phyloP scores from a whole-genome alignment of 768 basidiomycete species.

The Cystobasidium tubakii region DNA sequence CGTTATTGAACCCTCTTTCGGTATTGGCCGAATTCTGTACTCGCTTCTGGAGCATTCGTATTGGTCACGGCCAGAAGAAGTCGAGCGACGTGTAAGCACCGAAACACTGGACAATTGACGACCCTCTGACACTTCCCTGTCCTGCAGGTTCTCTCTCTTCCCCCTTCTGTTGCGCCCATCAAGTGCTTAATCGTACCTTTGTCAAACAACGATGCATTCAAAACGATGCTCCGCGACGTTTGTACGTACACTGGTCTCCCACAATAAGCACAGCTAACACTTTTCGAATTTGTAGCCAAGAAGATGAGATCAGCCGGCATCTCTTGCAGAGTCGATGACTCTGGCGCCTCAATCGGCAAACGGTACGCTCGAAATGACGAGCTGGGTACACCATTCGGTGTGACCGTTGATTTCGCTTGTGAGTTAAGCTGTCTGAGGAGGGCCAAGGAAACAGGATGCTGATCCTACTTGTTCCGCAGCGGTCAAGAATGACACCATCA shows the following conservation, averaged over 20 bases:
- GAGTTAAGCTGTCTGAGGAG: conserved; percentile 46
- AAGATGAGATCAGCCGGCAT: conserved; percentile 83
- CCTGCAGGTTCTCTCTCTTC: conserved; percentile 76
- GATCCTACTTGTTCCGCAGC: conserved; percentile 54
- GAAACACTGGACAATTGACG: not conserved
- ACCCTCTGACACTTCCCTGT: conserved; percentile 40
- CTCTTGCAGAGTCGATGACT: conserved; percentile 91
- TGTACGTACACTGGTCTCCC: conserved; percentile 61
- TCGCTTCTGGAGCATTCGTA: conserved; percentile 88
- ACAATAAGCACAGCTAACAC: too few species aligned
- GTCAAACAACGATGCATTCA: conserved; percentile 75
- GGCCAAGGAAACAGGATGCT: conserved; percentile 44
- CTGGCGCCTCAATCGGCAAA: conserved; percentile 87
- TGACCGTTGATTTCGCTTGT: conserved; percentile 94
- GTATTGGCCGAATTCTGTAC: conserved; percentile 91
- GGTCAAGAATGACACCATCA: conserved; percentile 84
- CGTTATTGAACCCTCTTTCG: conserved; percentile 98
- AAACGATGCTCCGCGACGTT: conserved; percentile 75
- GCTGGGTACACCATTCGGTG: conserved; percentile 91
- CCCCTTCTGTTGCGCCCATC: conserved; percentile 82
- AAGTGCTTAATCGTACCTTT: conserved; percentile 95
- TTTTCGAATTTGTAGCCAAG: conserved; percentile 56
- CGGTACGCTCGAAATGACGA: conserved; percentile 98
- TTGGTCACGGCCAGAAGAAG: conserved; percentile 88
- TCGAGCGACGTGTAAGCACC: conserved; percentile 76